A percentile compares a stretch with the other conserved stretches of the same genome.
Evolutionary conservation across 176 grass and related monocot genomes (phyloP).

Genomic region (Triticum aestivum): DNA sequence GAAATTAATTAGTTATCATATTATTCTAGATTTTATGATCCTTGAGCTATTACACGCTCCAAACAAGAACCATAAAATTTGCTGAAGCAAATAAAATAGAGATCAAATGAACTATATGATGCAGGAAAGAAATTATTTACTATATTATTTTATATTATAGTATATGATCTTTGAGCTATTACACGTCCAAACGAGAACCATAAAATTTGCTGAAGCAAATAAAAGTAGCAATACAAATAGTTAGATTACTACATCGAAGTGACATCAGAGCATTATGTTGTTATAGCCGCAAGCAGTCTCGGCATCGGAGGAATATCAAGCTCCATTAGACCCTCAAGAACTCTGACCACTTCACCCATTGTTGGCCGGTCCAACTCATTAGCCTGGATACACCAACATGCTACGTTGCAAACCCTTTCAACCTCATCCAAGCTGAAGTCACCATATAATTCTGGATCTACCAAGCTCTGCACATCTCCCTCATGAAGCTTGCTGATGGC

Average conservation of each 20-base stretch:
- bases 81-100: neutral
- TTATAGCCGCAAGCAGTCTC: neutral
- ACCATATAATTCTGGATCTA: neutral
- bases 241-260: neutral
- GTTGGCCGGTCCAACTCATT: neutral
- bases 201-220: neutral
- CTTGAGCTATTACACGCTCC: neutral
- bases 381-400: neutral
- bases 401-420: neutral
- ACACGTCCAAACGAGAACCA: neutral
- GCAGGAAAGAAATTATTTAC: neutral
- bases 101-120: neutral
- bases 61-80: neutral
- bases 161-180: neutral
- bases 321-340: neutral
- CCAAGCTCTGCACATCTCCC: neutral
- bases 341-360: neutral
- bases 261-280: neutral
- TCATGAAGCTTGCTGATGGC: neutral
- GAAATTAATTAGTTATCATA: neutral
- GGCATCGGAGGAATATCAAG: neutral
- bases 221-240: neutral
- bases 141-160: neutral
- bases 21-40: neutral
- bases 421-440: neutral